Percentiles rank a stretch among this genome's conserved stretches.
Conservation (phyloP, 495 filamentous ascomycete species). For the Trypethelium eluteriae region DNA sequence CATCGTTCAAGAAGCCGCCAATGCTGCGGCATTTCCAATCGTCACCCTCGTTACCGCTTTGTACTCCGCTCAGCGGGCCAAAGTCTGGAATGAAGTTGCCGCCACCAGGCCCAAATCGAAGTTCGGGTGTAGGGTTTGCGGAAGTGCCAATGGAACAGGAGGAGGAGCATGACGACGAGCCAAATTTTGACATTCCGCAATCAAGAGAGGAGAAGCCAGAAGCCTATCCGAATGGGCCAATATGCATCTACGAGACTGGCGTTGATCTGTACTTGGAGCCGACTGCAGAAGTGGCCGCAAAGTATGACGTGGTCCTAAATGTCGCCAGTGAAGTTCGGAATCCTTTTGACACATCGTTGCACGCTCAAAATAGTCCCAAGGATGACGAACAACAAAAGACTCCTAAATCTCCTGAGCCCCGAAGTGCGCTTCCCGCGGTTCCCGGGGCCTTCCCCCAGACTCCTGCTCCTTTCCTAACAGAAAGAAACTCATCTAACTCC, state of each 20-base stretch:
- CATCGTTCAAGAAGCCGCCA: constrained; percentile 30
- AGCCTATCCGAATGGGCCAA: constrained; percentile 85
- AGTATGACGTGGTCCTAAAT: constrained; percentile 90
- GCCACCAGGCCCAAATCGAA: constrained; percentile 33
- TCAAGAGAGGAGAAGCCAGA: constrained; percentile 76
- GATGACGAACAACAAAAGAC: constrained; percentile 3
- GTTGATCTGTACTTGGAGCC: constrained; percentile 90
- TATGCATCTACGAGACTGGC: constrained; percentile 87
- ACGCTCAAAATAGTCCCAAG: background rate
- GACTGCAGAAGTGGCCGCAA: constrained; percentile 69
- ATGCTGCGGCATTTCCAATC: constrained; percentile 60
- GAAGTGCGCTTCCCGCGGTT: constrained; percentile 28
- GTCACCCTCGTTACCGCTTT: constrained; percentile 54
- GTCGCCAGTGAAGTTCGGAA: constrained; percentile 91
- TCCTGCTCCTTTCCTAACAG: constrained; percentile 12
- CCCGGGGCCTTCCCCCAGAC: constrained; percentile 17
- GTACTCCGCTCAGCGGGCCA: constrained; percentile 53
- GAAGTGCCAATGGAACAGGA: constrained; percentile 29
- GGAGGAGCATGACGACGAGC: constrained; percentile 59
- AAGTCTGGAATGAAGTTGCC: constrained; percentile 59
- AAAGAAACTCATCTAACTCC: background rate
- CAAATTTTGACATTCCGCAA: constrained; percentile 61
- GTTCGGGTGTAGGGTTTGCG: constrained; percentile 27
- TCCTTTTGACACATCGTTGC: constrained; percentile 52
- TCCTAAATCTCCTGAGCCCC: constrained; percentile 16